Percentiles rank a stretch among this genome's conserved stretches.
Conservation (phyloP, 2,329 filamentous ascomycete species). For the Claviceps citrina region DNA sequence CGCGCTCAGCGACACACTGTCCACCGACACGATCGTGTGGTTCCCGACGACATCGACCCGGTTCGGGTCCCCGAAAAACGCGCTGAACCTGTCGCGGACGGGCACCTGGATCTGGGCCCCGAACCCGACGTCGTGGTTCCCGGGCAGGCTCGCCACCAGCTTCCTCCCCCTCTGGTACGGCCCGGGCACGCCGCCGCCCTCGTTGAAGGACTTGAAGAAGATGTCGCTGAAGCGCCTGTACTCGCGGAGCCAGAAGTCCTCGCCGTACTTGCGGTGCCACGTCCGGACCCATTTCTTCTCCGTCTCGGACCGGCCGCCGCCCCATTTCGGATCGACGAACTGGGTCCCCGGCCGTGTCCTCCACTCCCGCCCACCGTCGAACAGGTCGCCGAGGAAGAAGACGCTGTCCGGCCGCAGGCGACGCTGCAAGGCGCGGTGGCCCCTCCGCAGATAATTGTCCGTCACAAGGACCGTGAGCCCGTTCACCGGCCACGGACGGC, state of each 20-base stretch:
- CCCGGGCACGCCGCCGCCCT: slow-evolving; percentile 37
- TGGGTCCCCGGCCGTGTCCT: slow-evolving; percentile 45
- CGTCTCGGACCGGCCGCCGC: slow-evolving; percentile 30
- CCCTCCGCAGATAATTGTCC: slow-evolving; percentile 76
- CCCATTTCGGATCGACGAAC: slow-evolving; percentile 45
- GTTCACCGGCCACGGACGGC: slow-evolving; percentile 48
- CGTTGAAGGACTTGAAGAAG: slow-evolving; percentile 58
- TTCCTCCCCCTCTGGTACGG: slow-evolving; percentile 53
- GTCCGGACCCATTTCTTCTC: slow-evolving; percentile 43
- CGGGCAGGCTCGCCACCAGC: slow-evolving; percentile 72
- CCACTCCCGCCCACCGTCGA: slow-evolving; percentile 95
- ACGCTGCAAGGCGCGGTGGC: slow-evolving; percentile 64
- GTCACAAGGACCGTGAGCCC: slow-evolving; percentile 47
- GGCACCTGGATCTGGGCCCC: slow-evolving; percentile 67
- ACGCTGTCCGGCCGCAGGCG: slow-evolving; percentile 70
- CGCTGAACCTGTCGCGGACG: slow-evolving; percentile 69
- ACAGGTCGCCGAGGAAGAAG: slow-evolving; percentile 84
- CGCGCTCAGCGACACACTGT: slow-evolving; percentile 77
- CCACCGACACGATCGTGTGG: slow-evolving; percentile 86
- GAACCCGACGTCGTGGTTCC: slow-evolving; percentile 91
- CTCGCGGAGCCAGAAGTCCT: slow-evolving; percentile 74
- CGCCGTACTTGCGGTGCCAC: slow-evolving; percentile 61
- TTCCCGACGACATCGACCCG: slow-evolving; percentile 84
- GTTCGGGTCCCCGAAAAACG: slow-evolving; percentile 85
- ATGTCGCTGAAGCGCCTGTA: slow-evolving; percentile 76